Conservation (phyloP, 305 asterid species). For the Vinca major region DNA sequence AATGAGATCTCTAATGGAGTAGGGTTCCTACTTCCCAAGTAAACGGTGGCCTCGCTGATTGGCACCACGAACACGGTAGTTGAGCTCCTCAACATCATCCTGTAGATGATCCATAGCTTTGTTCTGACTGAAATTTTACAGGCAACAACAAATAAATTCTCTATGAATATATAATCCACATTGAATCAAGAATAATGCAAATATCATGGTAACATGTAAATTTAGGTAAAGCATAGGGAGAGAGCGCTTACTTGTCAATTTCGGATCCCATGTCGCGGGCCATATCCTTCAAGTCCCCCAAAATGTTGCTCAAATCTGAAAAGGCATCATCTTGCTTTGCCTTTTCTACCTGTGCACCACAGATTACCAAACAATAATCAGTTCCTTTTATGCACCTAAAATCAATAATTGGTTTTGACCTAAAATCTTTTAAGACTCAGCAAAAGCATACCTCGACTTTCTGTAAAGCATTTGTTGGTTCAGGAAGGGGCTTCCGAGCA, state of each 20-base stretch:
- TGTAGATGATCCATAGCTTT: slow-evolving; percentile 53
- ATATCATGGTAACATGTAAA: neutral
- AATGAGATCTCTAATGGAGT: neutral
- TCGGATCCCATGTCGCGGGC: slow-evolving; percentile 94
- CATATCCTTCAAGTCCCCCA: slow-evolving; percentile 87
- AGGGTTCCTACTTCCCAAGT: slow-evolving; percentile 33
- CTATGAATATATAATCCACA: no score
- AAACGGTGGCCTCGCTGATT: slow-evolving; percentile 46
- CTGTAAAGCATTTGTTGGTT: slow-evolving; percentile 70
- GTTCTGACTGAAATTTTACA: no score
- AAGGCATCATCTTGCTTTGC: slow-evolving; percentile 82
- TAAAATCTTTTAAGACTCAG: no score
- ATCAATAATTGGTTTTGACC: no score
- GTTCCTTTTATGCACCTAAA: neutral
- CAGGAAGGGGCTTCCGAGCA: slow-evolving; percentile 39
- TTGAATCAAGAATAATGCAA: neutral
- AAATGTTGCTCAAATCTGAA: slow-evolving; percentile 60
- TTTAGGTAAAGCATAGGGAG: no score
- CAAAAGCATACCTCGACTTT: slow-evolving; percentile 59
- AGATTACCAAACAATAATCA: neutral
- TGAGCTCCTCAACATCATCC: slow-evolving; percentile 60
- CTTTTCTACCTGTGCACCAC: slow-evolving; percentile 24
- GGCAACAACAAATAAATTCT: no score
- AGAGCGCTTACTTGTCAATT: slow-evolving; percentile 55
- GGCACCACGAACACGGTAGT: slow-evolving; percentile 59